Evolutionary conservation across 2,329 filamentous ascomycete species (phyloP), one percentile per base, ranked within the genome.

Genomic region (Intubia oerlemansii): DNA sequence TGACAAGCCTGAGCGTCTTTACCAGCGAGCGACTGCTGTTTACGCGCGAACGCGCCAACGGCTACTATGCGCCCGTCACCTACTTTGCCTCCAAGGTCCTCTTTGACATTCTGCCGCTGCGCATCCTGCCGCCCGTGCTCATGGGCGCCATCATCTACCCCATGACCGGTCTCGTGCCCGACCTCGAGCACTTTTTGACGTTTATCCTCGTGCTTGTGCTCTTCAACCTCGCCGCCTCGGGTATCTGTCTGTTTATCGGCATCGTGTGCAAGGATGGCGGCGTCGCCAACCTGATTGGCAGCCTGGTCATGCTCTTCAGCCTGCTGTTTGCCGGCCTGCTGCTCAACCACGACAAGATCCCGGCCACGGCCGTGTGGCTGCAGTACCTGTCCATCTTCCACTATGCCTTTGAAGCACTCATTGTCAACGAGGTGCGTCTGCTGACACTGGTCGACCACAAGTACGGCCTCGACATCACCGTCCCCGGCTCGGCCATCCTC

Each of bases 331-430:
- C 84, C 1, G 88, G 88, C 32, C 70, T 98, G 34, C 60, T 98
- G 32, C 66, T 98, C 35, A 98, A 98, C 49, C 82, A 92, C 46
- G 73, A 93, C 47, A 82, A 80, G 17, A 93, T 93, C 30, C 88
- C 88, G 2, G 60, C 66, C 28, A 68, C 79, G 2, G 78, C 85
- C 3, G 52, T 82, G 36, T 98, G 88, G 88, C 53, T 98, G 29
- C 88, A 98, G 57, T 69, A 66, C 53, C 56, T 98, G 7, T 93
- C 84, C 2, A 98, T 98, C 37, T 98, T 98, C 63, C 88, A 98
- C 48, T 98, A 91, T 45, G 85, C 76, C 5, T 95, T 95, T 42
- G 88, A 98, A 57, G 78, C 80, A 2, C 64, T 98, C 10, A 91
- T 95, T 37, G 88, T 98, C 41, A 98, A 95, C 45, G 88, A 98